Evolutionary conservation across 805 yeast genomes (phyloP).

Genomic region (Ogataea nakhonphanomensis): DNA sequence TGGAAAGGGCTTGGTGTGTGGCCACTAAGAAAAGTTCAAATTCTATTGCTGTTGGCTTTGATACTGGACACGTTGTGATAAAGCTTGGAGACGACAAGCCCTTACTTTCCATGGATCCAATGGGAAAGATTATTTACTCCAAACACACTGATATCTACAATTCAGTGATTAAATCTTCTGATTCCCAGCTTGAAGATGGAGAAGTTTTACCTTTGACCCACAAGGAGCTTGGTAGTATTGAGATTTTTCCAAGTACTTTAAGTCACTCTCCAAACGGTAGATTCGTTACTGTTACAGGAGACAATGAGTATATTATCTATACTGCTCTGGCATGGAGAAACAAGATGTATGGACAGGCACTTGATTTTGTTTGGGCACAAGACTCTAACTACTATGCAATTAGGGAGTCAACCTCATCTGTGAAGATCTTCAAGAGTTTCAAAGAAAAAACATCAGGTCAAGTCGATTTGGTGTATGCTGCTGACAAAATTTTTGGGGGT

Average conservation of each 20-base stretch:
- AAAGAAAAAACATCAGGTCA: slow-evolving; percentile 66
- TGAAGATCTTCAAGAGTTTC: slow-evolving; percentile 78
- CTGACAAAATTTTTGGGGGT: slow-evolving; percentile 85
- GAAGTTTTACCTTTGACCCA: slow-evolving; percentile 72
- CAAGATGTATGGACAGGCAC: slow-evolving; percentile 84
- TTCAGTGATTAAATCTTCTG: slow-evolving; percentile 66
- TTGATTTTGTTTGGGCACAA: slow-evolving; percentile 92
- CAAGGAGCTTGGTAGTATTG: slow-evolving; percentile 92
- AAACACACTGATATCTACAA: slow-evolving; percentile 87
- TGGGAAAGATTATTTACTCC: slow-evolving; percentile 88
- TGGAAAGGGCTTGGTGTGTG: slow-evolving; percentile 97
- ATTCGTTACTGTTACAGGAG: slow-evolving; percentile 95
- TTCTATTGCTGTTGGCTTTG: slow-evolving; percentile 88
- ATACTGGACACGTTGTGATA: slow-evolving; percentile 86
- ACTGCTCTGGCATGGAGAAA: slow-evolving; percentile 98
- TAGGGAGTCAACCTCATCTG: slow-evolving; percentile 61
- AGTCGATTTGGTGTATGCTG: slow-evolving; percentile 64
- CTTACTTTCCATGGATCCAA: slow-evolving; percentile 85
- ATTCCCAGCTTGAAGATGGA: slow-evolving; percentile 72
- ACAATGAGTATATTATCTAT: slow-evolving; percentile 94
- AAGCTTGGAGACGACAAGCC: slow-evolving; percentile 95
- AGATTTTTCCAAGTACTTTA: slow-evolving; percentile 83
- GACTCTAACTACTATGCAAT: slow-evolving; percentile 87
- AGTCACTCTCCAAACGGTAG: slow-evolving; percentile 96
- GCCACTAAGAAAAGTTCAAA: slow-evolving; percentile 71